These are phyloP conservation scores for Cairneyella variabilis DNA, from an alignment of 495 filamentous ascomycete genomes.

Conservation along the genomic window DNA sequence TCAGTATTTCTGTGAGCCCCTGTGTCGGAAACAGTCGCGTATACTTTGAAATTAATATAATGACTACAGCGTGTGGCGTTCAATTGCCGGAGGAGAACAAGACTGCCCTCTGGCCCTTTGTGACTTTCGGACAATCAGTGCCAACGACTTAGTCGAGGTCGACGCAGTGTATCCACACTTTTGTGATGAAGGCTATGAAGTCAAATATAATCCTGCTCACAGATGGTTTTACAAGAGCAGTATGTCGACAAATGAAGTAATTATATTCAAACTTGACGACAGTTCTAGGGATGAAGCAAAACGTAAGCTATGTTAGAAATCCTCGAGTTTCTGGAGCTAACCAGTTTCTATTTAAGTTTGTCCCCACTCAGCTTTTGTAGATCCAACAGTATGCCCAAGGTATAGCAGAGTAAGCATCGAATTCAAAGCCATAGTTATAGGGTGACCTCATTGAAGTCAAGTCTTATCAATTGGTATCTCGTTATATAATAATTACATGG, in stretches of 20 bases:
- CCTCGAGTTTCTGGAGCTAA: not conserved
- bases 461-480: too few species aligned
- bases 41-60: too few species aligned
- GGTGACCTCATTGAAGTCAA: too few species aligned
- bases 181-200: slow-evolving; percentile 8
- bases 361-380: slow-evolving; percentile 6
- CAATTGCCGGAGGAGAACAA: not conserved
- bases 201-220: slow-evolving; percentile 3
- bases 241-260: not conserved
- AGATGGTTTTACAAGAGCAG: slow-evolving; percentile 6
- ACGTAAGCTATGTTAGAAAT: not conserved
- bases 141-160: not conserved
- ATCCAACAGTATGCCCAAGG: not conserved
- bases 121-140: not conserved
- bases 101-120: slow-evolving; percentile 4
- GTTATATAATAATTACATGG: too few species aligned
- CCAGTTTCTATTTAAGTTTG: not conserved
- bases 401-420: slow-evolving; percentile 1
- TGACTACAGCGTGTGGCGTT: slow-evolving; percentile 1
- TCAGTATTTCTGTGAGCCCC: too few species aligned
- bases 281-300: slow-evolving; percentile 1
- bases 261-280: slow-evolving; percentile 6
- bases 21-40: too few species aligned
- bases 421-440: not conserved
- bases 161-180: slow-evolving; percentile 5